A percentile compares a stretch with the other conserved stretches of the same genome.
Evolutionary conservation across 331 rosid genomes (phyloP).

Genomic region (Saraca asoca): DNA sequence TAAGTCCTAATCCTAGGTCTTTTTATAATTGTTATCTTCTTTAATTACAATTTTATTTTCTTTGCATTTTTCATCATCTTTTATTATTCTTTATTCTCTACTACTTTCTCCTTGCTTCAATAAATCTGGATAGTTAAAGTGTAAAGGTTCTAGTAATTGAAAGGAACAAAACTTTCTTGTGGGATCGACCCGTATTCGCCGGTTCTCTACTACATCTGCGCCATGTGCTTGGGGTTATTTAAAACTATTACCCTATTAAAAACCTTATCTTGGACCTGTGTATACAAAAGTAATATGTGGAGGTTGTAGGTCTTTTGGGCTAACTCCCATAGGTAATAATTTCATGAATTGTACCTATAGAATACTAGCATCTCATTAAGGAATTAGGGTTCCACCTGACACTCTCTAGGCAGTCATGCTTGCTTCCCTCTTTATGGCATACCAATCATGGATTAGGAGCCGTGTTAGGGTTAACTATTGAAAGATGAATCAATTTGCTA

Average conservation of each 20-base stretch:
- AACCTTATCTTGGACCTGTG: slow-evolving; percentile 84
- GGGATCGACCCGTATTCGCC: no score
- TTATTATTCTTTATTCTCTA: no score
- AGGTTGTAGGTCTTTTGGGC: slow-evolving; percentile 65
- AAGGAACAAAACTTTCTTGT: no score
- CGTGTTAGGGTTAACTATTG: slow-evolving; percentile 48
- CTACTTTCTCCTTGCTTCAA: no score
- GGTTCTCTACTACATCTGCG: no score
- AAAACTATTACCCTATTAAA: no score
- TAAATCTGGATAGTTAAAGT: no score
- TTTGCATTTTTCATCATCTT: no score
- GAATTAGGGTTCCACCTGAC: slow-evolving; percentile 11
- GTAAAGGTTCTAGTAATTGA: no score
- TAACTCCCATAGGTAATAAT: slow-evolving; percentile 49
- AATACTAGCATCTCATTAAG: slow-evolving; percentile 57
- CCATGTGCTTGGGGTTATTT: no score
- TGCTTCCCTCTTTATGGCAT: slow-evolving; percentile 62
- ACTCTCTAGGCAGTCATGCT: slow-evolving; percentile 42
- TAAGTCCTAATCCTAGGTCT: slow-evolving; percentile 41
- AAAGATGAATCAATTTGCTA: slow-evolving; percentile 43
- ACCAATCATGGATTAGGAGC: slow-evolving; percentile 50
- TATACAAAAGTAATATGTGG: slow-evolving; percentile 55
- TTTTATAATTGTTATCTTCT: slow-evolving; percentile 44
- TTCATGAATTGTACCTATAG: slow-evolving; percentile 65
- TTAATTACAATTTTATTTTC: no score